A percentile compares a stretch with the other conserved stretches of the same genome.
Conservation (phyloP, 495 filamentous ascomycete species). For the Thermothielavioides terrestris region DNA sequence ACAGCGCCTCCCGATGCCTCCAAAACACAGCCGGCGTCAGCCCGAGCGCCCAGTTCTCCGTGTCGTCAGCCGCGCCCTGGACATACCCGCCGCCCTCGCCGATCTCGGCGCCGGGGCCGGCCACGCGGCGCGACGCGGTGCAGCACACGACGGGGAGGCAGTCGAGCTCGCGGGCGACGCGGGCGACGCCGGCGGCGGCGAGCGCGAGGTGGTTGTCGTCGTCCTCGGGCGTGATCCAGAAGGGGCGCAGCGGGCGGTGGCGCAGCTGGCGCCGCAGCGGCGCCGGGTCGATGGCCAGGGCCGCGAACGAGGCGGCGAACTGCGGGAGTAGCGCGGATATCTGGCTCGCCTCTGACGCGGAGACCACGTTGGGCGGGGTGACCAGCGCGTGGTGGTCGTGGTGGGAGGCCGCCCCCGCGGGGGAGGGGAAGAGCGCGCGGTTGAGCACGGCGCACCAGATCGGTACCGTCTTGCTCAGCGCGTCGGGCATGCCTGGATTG, state of each 20-base stretch:
- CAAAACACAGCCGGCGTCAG: slow-evolving; percentile 74
- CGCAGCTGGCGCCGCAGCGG: slow-evolving; percentile 29
- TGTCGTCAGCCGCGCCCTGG: slow-evolving; percentile 90
- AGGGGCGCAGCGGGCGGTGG: slow-evolving; percentile 50
- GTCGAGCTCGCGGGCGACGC: too few species aligned
- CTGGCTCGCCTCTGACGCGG: slow-evolving; percentile 66
- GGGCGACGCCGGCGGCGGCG: slow-evolving; percentile 21
- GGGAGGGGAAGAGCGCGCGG: slow-evolving; percentile 59
- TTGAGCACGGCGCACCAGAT: slow-evolving; percentile 90
- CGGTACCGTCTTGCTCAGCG: slow-evolving; percentile 84
- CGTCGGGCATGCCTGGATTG: slow-evolving; percentile 71
- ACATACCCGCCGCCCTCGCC: slow-evolving; percentile 72
- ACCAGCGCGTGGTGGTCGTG: slow-evolving; percentile 42
- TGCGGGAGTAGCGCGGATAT: slow-evolving; percentile 58
- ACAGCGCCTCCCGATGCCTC: slow-evolving; percentile 49
- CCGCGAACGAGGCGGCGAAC: slow-evolving; percentile 54
- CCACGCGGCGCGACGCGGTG: slow-evolving; percentile 63
- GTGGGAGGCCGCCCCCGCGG: slow-evolving; percentile 9
- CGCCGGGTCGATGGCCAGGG: slow-evolving; percentile 29
- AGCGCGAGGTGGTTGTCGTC: too few species aligned
- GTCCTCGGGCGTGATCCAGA: slow-evolving; percentile 51
- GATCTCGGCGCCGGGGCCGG: slow-evolving; percentile 55
- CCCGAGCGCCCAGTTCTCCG: slow-evolving; percentile 77
- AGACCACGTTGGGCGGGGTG: slow-evolving; percentile 59
- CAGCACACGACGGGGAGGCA: slow-evolving; percentile 69